phyloP scores from a whole-genome alignment of 352 stramenopile species.

The Thalassiosira livingstoniorum region DNA sequence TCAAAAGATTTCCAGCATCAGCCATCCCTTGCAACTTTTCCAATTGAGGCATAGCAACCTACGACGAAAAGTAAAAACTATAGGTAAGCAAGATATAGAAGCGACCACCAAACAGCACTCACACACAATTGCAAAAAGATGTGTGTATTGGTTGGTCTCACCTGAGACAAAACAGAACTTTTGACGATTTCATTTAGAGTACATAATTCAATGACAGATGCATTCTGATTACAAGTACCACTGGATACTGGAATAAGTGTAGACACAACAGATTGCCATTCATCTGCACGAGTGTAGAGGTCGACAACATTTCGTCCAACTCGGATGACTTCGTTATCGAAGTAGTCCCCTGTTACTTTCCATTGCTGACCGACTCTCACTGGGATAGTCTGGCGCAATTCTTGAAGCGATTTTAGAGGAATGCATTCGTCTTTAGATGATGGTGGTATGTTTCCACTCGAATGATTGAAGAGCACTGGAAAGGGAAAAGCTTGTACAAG shows the following conservation, averaged over 20 bases:
- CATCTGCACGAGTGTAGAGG: conserved; percentile 63
- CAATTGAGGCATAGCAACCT: conserved; percentile 71
- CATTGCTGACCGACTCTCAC: conserved; percentile 16
- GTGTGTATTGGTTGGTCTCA: conserved; percentile 30
- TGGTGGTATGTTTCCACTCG: not conserved
- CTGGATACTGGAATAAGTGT: conserved; percentile 50
- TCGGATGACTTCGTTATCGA: conserved; percentile 61
- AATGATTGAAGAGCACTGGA: conserved; percentile 18
- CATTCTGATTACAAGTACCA: not conserved
- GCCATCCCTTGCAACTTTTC: conserved; percentile 56
- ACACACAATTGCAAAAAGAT: no score
- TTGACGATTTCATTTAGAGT: conserved; percentile 56
- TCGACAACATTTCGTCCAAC: conserved; percentile 64
- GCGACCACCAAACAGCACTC: no score
- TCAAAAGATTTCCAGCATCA: no score
- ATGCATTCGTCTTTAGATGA: conserved; percentile 11
- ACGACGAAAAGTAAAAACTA: conserved; percentile 8
- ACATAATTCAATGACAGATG: conserved; percentile 47
- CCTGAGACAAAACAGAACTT: conserved; percentile 70
- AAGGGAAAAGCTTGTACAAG: conserved; percentile 30
- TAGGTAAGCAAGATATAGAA: not conserved
- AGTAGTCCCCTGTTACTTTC: conserved; percentile 6
- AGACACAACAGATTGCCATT: conserved; percentile 67
- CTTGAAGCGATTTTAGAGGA: conserved; percentile 41
- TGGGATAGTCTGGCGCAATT: conserved; percentile 48